Evolutionary conservation across 345 rosid genomes (phyloP).

Genomic region (Citrus reticulata): DNA sequence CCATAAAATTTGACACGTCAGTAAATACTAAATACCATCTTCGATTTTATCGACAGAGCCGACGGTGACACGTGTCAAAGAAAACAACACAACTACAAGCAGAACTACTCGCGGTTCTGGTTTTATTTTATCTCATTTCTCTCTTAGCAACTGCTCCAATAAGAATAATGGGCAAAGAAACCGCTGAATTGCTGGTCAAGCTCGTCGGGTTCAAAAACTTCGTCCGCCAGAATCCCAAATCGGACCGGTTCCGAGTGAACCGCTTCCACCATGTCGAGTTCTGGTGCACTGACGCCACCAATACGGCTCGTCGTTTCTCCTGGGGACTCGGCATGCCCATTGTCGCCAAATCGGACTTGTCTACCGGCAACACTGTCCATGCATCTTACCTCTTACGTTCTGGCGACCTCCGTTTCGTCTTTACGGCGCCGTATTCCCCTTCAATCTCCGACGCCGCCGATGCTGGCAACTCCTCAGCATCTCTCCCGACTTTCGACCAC

Average conservation of each 20-base stretch:
- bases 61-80: not conserved
- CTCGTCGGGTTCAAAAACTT: constrained; percentile 73
- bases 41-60: not conserved
- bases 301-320: constrained; percentile 73
- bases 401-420: constrained; percentile 72
- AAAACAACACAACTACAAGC: not conserved
- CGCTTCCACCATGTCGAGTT: constrained; percentile 89
- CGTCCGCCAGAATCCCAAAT: constrained; percentile 60
- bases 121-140: too few species aligned
- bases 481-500: constrained; percentile 59
- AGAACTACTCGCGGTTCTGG: not conserved
- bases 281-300: constrained; percentile 91
- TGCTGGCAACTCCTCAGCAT: constrained; percentile 28
- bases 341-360: constrained; percentile 82
- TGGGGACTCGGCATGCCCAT: constrained; percentile 93
- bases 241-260: constrained; percentile 65
- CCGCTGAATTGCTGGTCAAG: constrained; percentile 27
- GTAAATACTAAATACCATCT: not conserved
- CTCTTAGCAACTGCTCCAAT: too few species aligned
- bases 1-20: not conserved
- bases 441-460: constrained; percentile 32
- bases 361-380: constrained; percentile 80
- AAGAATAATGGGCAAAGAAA: constrained; percentile 22
- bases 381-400: constrained; percentile 86
- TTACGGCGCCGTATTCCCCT: constrained; percentile 91